Percentiles rank a stretch among this genome's conserved stretches.
Conservation (phyloP, 495 filamentous ascomycete species). For the Aspergillus sclerotioniger region DNA sequence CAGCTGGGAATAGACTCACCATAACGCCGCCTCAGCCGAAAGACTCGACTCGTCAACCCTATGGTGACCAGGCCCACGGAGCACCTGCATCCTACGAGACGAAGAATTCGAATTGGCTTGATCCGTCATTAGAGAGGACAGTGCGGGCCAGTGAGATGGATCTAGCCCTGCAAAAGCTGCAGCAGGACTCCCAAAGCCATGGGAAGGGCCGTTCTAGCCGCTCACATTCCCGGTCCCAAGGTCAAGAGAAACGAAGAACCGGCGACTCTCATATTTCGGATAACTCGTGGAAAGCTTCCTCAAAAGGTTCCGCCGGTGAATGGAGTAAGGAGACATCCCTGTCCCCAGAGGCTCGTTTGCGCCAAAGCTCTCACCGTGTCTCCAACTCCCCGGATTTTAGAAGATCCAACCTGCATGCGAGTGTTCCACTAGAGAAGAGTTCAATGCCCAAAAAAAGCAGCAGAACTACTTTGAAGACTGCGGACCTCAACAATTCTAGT, state of each 20-base stretch:
- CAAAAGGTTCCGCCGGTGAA: slow-evolving; percentile 20
- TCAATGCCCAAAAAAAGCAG: slow-evolving; percentile 40
- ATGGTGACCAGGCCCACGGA: slow-evolving; percentile 11
- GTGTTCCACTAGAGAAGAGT: slow-evolving; percentile 14
- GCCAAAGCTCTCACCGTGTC: slow-evolving; percentile 5
- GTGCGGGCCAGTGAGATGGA: slow-evolving; percentile 42
- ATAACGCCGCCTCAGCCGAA: slow-evolving; percentile 27
- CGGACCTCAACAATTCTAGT: slow-evolving; percentile 50
- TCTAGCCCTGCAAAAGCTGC: slow-evolving; percentile 32
- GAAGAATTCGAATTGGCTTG: slow-evolving; percentile 25
- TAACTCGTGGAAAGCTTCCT: slow-evolving; percentile 16
- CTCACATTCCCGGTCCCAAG: slow-evolving; percentile 15
- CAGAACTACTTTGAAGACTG: slow-evolving; percentile 43
- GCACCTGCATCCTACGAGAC: slow-evolving; percentile 23
- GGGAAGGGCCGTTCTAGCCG: slow-evolving; percentile 9
- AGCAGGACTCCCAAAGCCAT: slow-evolving; percentile 10
- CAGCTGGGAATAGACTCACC: slow-evolving; percentile 23
- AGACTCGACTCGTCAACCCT: background rate
- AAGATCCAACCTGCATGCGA: slow-evolving; percentile 16
- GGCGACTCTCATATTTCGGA: slow-evolving; percentile 23
- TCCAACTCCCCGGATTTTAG: slow-evolving; percentile 18
- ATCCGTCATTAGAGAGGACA: slow-evolving; percentile 32
- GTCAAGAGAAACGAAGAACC: slow-evolving; percentile 26
- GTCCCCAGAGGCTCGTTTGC: slow-evolving; percentile 18
- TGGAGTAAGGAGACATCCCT: slow-evolving; percentile 25